Conservation (phyloP, 2,329 filamentous ascomycete genomes). For the Zalaria sp. region DNA sequence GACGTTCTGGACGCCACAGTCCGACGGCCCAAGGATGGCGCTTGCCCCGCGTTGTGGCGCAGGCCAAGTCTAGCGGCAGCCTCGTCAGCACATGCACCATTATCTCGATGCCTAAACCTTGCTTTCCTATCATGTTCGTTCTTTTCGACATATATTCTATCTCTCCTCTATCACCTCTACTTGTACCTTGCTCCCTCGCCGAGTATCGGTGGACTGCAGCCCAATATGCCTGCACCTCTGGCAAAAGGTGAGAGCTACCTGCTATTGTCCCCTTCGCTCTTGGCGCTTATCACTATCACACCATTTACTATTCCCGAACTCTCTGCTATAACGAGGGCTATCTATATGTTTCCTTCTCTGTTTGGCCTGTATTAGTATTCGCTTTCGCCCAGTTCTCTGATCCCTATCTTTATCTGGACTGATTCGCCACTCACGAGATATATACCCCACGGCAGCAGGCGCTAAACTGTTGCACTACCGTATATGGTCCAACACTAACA, state of each 20-base stretch:
- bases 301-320: not conserved
- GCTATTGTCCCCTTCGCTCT: not conserved
- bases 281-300: not conserved
- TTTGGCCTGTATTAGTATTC: not conserved
- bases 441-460: not conserved
- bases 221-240: not conserved
- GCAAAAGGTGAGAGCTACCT: not conserved
- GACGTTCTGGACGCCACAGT: no score
- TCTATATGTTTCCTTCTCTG: not conserved
- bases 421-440: not conserved
- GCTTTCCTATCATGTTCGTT: no score
- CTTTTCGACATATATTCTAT: no score
- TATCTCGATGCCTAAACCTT: no score
- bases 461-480: not conserved
- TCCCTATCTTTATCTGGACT: not conserved
- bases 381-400: not conserved
- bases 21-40: no score
- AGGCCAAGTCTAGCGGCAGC: no score
- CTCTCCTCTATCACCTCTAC: no score
- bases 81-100: no score
- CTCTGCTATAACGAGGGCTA: not conserved
- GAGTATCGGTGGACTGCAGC: no score
- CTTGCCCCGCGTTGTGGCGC: no score
- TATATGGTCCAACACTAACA: not conserved
- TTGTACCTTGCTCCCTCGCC: no score